Evolutionary conservation across 352 stramenopile species (phyloP).

Genomic region (Pythium chondricola): DNA sequence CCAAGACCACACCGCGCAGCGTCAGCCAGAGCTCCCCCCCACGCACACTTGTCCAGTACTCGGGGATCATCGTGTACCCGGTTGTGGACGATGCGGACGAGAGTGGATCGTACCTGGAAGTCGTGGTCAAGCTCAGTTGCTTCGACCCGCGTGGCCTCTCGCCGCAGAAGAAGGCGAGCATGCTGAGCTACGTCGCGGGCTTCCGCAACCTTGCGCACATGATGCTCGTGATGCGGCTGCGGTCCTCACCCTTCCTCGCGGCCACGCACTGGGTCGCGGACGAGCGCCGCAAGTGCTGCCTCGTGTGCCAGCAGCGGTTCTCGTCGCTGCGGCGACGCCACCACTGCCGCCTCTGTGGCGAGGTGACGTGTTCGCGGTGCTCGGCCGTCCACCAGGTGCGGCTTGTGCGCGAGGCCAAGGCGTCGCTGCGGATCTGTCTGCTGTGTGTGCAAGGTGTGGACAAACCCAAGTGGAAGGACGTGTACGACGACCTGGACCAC

Average conservation of each 20-base stretch:
- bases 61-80: constrained; percentile 54
- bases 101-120: constrained; percentile 41
- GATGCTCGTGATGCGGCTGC: constrained; percentile 54
- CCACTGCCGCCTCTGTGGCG: constrained; percentile 68
- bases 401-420: constrained; percentile 43
- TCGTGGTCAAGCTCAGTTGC: constrained; percentile 56
- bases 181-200: constrained; percentile 40
- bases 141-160: constrained; percentile 46
- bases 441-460: constrained; percentile 33
- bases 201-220: constrained; percentile 44
- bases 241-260: constrained; percentile 48
- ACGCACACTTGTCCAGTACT: constrained; percentile 53
- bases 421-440: constrained; percentile 56
- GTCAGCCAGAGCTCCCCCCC: constrained; percentile 12
- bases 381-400: constrained; percentile 56
- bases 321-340: constrained; percentile 43
- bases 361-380: constrained; percentile 70
- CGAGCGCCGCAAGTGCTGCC: constrained; percentile 42
- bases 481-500: background rate
- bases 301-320: constrained; percentile 54
- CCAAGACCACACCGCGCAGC: constrained; percentile 7
- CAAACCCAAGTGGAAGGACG: constrained; percentile 16
- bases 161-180: constrained; percentile 29
- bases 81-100: constrained; percentile 24
- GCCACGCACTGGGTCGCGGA: constrained; percentile 52